A percentile compares a stretch with the other conserved stretches of the same genome.
phyloP scores from a whole-genome alignment of 345 rosid genomes.

The Melaleuca alternifolia region DNA sequence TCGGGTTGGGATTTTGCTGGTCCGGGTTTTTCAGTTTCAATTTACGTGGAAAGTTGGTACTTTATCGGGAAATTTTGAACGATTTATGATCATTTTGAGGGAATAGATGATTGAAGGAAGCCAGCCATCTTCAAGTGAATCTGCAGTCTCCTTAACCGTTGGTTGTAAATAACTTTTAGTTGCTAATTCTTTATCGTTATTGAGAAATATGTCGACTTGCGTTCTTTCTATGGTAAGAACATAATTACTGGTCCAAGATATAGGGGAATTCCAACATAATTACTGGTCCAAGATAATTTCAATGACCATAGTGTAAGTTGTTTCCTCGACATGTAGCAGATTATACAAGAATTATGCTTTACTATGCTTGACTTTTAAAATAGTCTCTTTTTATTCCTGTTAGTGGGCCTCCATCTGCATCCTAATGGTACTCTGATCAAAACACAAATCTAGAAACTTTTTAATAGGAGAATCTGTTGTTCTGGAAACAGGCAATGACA shows the following conservation, averaged over 20 bases:
- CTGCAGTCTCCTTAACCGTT: not conserved
- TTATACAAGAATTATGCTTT: not conserved
- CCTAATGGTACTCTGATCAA: not conserved
- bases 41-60: not conserved
- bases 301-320: not conserved
- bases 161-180: rapidly evolving
- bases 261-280: not conserved
- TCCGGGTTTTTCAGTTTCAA: not conserved
- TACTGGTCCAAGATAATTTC: not conserved
- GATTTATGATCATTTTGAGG: not conserved
- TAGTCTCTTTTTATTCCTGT: not conserved
- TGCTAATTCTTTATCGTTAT: not conserved
- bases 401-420: not conserved
- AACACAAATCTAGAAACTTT: not conserved
- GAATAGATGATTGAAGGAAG: not conserved
- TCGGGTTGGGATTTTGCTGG: not conserved
- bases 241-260: rapidly evolving
- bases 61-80: not conserved
- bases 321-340: not conserved
- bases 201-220: not conserved
- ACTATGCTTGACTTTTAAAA: not conserved
- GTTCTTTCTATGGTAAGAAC: not conserved
- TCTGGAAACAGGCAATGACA: slow-evolving; percentile 22
- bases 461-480: not conserved
- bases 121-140: not conserved